Evolutionary conservation across 1,284 basidiomycete genomes (phyloP), one percentile per base, ranked within the genome.

Genomic region (Taiwanofungus camphoratus): DNA sequence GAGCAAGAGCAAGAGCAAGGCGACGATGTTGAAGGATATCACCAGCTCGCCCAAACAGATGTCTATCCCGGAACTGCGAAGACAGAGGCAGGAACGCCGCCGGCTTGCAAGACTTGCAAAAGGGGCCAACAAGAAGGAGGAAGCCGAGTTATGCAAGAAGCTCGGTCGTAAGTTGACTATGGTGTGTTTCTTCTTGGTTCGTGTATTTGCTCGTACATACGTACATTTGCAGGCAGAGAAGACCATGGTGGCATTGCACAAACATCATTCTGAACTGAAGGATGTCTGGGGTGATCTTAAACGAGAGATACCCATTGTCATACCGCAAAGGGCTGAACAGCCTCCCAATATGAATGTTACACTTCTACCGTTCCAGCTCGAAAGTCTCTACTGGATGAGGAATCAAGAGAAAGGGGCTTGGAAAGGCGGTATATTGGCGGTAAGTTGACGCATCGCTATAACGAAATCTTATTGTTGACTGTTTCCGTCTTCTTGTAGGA

Each of bases 331-430:
- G 54, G 88, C 82, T 38, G 76, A 78, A 35, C 93, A 95, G 49
- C 94, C 96, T 3, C 66, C 68, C 1, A 84, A 83, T 7, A 69
- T 99, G 48, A 93, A 91, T 61, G 68, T 80, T 30, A 74, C 70
- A 0, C 69, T 89, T 7, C 65, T 89, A 22, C 85, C 86, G 47
- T 89, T 88, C 68, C 95, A 99, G 64, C 81, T 80, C 49, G 96
- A 99, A 67, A 92, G 91, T 62, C 70, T 99, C 45, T 82, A 76
- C 60, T 99, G 96, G 96, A 94, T 99, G 88, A 80, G 82, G 51
- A 77, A 92, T 58, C 96, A 99, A 68, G 96, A 99, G 66, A 70
- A 82, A 46, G 78, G 89, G 3, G 66, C 79, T 5, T 98, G 94
- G 92, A 73, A 73, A 37, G 95, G 96, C 32, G 96, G 95, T 9